Conservation (phyloP, 2,329 filamentous ascomycete species). For the Aspergillus chevalieri region DNA sequence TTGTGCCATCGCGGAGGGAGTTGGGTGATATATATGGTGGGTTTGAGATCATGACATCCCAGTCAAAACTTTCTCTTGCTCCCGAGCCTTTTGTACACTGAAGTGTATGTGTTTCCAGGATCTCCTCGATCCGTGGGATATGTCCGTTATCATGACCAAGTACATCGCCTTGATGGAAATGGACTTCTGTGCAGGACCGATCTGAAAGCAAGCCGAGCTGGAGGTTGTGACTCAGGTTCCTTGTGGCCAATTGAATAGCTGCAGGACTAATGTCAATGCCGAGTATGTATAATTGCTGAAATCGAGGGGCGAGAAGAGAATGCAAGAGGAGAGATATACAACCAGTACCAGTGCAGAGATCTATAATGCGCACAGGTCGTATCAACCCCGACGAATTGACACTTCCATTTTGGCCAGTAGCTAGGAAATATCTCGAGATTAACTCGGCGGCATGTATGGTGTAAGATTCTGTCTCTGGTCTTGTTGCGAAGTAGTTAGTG, state of each 20-base stretch:
- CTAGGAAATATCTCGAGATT: constrained; percentile 24
- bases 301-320: constrained; percentile 47
- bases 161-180: constrained; percentile 45
- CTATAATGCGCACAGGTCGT: constrained; percentile 58
- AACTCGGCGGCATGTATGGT: constrained; percentile 50
- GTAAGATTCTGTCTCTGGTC: constrained; percentile 66
- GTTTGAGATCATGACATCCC: constrained; percentile 74
- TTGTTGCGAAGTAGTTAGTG: constrained; percentile 13
- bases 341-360: constrained; percentile 85
- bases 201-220: constrained; percentile 17
- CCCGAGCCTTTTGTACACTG: not conserved
- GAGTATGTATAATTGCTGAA: constrained; percentile 45
- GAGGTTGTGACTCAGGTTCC: constrained; percentile 57
- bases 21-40: constrained; percentile 78
- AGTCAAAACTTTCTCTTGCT: constrained; percentile 8
- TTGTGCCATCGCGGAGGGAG: constrained; percentile 55
- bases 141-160: constrained; percentile 11
- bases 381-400: not conserved
- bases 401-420: not conserved
- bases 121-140: constrained; percentile 8
- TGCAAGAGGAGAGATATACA: constrained; percentile 79
- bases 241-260: constrained; percentile 60
- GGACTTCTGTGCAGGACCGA: constrained; percentile 29
- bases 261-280: constrained; percentile 67
- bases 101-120: constrained; percentile 5